phyloP scores from a whole-genome alignment of 208 protist genomes.

The Crithidia acanthocephali region DNA sequence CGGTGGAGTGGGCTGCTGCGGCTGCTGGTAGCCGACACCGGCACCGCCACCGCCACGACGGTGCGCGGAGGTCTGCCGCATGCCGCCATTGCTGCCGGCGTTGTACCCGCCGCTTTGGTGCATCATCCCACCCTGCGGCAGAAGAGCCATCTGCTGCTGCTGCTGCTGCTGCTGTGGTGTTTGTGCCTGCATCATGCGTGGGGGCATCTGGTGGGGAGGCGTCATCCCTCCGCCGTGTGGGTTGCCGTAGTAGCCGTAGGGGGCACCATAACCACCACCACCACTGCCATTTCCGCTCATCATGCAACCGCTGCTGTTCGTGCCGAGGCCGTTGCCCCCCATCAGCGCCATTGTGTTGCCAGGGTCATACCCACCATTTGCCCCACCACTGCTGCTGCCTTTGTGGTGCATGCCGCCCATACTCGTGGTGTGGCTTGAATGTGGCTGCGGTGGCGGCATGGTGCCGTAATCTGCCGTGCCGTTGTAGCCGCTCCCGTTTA shows the following conservation, averaged over 20 bases:
- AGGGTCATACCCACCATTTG: not conserved
- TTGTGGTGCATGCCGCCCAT: not conserved
- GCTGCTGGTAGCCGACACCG: conserved; percentile 1
- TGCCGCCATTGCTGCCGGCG: not conserved
- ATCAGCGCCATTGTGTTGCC: not conserved
- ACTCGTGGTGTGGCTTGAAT: not conserved
- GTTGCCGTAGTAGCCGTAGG: conserved; percentile 9
- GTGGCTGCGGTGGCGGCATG: not conserved
- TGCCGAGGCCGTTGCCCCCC: not conserved
- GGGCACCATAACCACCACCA: not conserved
- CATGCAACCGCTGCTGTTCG: not conserved
- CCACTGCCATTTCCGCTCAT: not conserved
- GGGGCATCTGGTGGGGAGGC: not conserved
- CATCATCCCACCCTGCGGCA: conserved; percentile 6
- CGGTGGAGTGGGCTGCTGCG: conserved; percentile 2
- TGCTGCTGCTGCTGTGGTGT: conserved; percentile 4
- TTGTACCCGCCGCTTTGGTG: not conserved
- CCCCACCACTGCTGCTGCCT: not conserved
- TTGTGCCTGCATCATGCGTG: not conserved
- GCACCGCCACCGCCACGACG: not conserved
- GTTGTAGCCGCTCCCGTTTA: not conserved
- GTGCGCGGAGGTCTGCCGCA: not conserved
- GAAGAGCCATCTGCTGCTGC: conserved; percentile 3
- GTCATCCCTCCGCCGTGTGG: not conserved
- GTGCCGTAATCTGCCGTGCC: not conserved